A percentile compares a stretch with the other conserved stretches of the same genome.
phyloP scores from a whole-genome alignment of 352 stramenopile genomes.

The Globisporangium emineosum region DNA sequence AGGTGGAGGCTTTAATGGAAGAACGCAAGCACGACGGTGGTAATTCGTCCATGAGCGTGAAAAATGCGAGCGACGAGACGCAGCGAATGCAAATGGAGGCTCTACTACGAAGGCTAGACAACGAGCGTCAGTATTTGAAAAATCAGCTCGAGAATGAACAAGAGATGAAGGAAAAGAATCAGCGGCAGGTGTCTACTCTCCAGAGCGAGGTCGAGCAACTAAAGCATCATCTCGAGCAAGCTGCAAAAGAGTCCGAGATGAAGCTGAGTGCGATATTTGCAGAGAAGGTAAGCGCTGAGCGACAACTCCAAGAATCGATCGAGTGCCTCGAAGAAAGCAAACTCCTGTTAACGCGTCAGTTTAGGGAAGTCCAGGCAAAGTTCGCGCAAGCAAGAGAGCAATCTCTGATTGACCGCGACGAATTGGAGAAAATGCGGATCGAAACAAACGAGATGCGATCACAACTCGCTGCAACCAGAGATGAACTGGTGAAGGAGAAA shows the following conservation, averaged over 20 bases:
- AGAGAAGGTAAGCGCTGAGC: constrained; percentile 34
- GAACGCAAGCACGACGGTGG: constrained; percentile 37
- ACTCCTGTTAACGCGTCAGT: constrained; percentile 38
- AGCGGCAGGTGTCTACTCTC: constrained; percentile 36
- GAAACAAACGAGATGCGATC: constrained; percentile 44
- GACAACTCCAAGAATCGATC: constrained; percentile 33
- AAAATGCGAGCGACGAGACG: constrained; percentile 73
- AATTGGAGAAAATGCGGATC: constrained; percentile 53
- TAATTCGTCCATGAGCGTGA: constrained; percentile 37
- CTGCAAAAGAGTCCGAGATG: constrained; percentile 33
- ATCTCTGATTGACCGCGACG: constrained; percentile 54
- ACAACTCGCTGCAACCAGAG: constrained; percentile 37
- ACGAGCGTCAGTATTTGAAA: constrained; percentile 81
- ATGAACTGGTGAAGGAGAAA: constrained; percentile 60
- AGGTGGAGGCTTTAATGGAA: constrained; percentile 59
- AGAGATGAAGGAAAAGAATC: constrained; percentile 41
- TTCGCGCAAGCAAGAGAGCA: constrained; percentile 56
- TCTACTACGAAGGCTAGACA: constrained; percentile 65
- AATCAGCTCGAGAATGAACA: constrained; percentile 63
- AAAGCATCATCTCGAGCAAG: constrained; percentile 33
- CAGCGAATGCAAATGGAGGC: constrained; percentile 79
- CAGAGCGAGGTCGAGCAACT: constrained; percentile 44
- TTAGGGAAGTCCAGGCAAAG: constrained; percentile 63
- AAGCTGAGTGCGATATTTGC: constrained; percentile 32
- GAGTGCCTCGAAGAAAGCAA: constrained; percentile 56